A percentile compares a stretch with the other conserved stretches of the same genome.
These are phyloP conservation scores for Lentinula detonsa DNA, from an alignment of 768 basidiomycete species.

Conservation along the genomic window DNA sequence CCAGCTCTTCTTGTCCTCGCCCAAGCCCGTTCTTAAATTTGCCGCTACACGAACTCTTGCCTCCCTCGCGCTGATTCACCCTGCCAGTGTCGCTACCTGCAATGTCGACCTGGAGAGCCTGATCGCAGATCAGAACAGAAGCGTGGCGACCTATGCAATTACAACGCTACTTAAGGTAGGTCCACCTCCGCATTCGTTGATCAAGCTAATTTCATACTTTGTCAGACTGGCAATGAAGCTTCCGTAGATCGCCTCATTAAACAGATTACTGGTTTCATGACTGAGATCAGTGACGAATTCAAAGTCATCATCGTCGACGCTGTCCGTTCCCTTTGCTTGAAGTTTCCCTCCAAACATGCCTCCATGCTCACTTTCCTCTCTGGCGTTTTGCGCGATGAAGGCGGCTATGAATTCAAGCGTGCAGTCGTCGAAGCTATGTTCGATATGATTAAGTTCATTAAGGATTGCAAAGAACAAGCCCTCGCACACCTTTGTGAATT, in stretches of 20 bases:
- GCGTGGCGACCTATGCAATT: constrained; percentile 97
- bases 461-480: constrained; percentile 94
- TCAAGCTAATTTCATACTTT: constrained; percentile 10
- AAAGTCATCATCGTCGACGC: constrained; percentile 99
- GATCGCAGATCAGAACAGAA: constrained; percentile 92
- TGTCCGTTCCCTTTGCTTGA: constrained; percentile 95
- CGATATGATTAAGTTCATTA: constrained; percentile 99
- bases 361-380: constrained; percentile 98
- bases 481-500: constrained; percentile 98
- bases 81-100: constrained; percentile 81
- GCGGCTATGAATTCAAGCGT: constrained; percentile 99
- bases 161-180: constrained; percentile 92
- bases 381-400: constrained; percentile 94
- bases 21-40: constrained; percentile 93
- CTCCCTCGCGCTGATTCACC: constrained; percentile 80
- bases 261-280: constrained; percentile 98
- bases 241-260: constrained; percentile 99
- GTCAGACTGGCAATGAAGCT: constrained; percentile 94
- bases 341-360: constrained; percentile 95
- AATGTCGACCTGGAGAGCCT: constrained; percentile 96
- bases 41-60: constrained; percentile 96
- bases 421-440: constrained; percentile 99
- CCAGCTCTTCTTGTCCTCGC: constrained; percentile 93
- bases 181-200: not conserved
- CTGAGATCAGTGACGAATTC: constrained; percentile 99